phyloP scores from a whole-genome alignment of 2,329 filamentous ascomycete genomes.

The Botryosphaeria agaves region DNA sequence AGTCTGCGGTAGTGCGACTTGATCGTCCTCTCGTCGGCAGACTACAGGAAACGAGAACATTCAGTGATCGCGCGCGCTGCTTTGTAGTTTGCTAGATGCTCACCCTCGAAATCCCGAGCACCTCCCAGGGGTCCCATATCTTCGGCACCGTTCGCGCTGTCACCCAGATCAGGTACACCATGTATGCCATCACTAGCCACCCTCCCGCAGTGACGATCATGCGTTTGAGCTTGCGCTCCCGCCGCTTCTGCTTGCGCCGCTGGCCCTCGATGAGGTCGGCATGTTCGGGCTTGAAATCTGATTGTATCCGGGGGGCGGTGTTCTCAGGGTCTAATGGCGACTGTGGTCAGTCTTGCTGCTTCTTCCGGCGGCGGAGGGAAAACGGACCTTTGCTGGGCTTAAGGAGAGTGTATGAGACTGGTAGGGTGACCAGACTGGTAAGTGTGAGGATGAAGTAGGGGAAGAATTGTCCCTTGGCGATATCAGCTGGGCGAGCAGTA shows the following conservation, averaged over 20 bases:
- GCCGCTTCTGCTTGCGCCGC: constrained; percentile 73
- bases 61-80: constrained; percentile 7
- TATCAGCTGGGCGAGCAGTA: constrained; percentile 5
- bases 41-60: constrained; percentile 28
- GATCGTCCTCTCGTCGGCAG: constrained; percentile 74
- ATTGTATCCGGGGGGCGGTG: constrained; percentile 66
- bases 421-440: constrained; percentile 70
- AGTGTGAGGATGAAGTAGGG: constrained; percentile 96
- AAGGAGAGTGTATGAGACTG: constrained; percentile 76
- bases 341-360: constrained; percentile 1
- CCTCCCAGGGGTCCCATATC: constrained; percentile 94
- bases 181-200: constrained; percentile 72
- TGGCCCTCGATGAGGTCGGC: constrained; percentile 66
- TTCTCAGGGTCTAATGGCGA: constrained; percentile 54
- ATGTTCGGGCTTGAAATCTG: constrained; percentile 67
- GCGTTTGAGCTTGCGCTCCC: constrained; percentile 77
- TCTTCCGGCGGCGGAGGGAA: background rate
- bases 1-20: constrained; percentile 80
- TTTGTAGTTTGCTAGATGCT: constrained; percentile 10
- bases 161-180: constrained; percentile 77
- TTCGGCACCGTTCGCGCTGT: constrained; percentile 56
- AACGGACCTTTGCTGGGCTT: constrained; percentile 50
- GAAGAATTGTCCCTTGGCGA: constrained; percentile 74
- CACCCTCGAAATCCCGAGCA: constrained; percentile 72
- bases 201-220: constrained; percentile 57